Evolutionary conservation across 805 yeast species (phyloP).

Genomic region (Barnettozyma sp.): DNA sequence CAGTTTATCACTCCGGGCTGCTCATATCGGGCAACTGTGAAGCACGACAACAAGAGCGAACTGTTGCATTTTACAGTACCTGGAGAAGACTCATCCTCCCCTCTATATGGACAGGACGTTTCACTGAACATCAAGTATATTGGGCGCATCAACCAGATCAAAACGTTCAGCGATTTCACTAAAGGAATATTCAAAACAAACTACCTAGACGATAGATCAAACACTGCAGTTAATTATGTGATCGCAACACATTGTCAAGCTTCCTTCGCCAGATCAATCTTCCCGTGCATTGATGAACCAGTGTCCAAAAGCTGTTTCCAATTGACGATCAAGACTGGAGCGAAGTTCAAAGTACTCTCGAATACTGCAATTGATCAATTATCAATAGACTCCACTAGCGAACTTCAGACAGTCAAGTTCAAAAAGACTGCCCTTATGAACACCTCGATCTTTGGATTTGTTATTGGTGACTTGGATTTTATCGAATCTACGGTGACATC

Average conservation of each 20-base stretch:
- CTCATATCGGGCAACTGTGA: constrained; percentile 32
- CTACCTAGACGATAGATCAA: constrained; percentile 44
- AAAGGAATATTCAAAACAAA: constrained; percentile 64
- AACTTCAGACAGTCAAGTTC: constrained; percentile 36
- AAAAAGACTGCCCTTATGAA: constrained; percentile 51
- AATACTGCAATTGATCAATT: constrained; percentile 35
- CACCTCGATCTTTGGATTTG: constrained; percentile 61
- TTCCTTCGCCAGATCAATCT: constrained; percentile 49
- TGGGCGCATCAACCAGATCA: constrained; percentile 18
- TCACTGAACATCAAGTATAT: constrained; percentile 13
- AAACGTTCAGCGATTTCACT: constrained; percentile 47
- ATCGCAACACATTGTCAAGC: constrained; percentile 74
- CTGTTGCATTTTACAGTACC: constrained; percentile 19
- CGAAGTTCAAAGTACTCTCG: constrained; percentile 43
- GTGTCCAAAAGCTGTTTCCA: constrained; percentile 44
- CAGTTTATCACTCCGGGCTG: constrained; percentile 16
- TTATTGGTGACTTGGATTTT: constrained; percentile 58
- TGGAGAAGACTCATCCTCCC: constrained; percentile 6
- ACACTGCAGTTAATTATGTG: constrained; percentile 43
- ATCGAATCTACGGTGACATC: constrained; percentile 32
- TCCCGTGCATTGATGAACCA: constrained; percentile 68
- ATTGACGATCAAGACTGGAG: constrained; percentile 40
- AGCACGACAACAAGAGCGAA: constrained; percentile 26
- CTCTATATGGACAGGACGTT: constrained; percentile 7
- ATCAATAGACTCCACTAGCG: constrained; percentile 19